These are phyloP conservation scores for Fusarium tjaetaba DNA, from an alignment of 2,329 filamentous ascomycete genomes.

Conservation along the genomic window DNA sequence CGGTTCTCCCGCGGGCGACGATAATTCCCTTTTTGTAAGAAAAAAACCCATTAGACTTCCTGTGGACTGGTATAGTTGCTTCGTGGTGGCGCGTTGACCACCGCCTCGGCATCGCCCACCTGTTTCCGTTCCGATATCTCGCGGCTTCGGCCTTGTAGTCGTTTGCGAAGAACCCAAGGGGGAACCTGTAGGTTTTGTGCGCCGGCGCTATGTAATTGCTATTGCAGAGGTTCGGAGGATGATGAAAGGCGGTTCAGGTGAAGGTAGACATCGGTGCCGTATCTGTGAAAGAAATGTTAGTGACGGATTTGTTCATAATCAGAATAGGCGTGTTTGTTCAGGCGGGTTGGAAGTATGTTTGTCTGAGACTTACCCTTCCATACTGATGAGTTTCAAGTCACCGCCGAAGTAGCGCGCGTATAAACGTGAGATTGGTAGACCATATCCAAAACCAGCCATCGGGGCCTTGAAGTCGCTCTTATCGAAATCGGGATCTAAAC, in stretches of 20 bases:
- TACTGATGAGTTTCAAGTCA: constrained; percentile 96
- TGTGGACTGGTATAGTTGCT: constrained; percentile 42
- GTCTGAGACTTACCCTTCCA: constrained; percentile 84
- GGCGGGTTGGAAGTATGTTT: background rate
- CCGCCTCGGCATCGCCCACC: constrained; percentile 85
- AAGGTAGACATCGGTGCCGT: constrained; percentile 98
- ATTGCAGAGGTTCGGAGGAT: constrained; percentile 96
- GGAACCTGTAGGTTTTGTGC: constrained; percentile 45
- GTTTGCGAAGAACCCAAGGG: constrained; percentile 65
- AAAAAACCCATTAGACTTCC: constrained; percentile 44
- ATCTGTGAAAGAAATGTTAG: constrained; percentile 63
- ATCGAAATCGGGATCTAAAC: constrained; percentile 95
- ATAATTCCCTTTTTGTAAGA: constrained; percentile 40
- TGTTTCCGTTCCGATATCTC: constrained; percentile 90
- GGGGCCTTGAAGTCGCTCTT: constrained; percentile 99
- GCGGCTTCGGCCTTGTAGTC: constrained; percentile 65
- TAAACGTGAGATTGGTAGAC: constrained; percentile 89
- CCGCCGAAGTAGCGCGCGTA: constrained; percentile 98
- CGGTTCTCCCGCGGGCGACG: constrained; percentile 36
- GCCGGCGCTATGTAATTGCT: constrained; percentile 71
- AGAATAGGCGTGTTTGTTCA: background rate
- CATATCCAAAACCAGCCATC: constrained; percentile 99
- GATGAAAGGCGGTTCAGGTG: constrained; percentile 96
- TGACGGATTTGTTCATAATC: constrained; percentile 1
- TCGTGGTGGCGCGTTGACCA: constrained; percentile 68